Conservation (phyloP, 78 protist genomes). For the Paulinella micropora region DNA sequence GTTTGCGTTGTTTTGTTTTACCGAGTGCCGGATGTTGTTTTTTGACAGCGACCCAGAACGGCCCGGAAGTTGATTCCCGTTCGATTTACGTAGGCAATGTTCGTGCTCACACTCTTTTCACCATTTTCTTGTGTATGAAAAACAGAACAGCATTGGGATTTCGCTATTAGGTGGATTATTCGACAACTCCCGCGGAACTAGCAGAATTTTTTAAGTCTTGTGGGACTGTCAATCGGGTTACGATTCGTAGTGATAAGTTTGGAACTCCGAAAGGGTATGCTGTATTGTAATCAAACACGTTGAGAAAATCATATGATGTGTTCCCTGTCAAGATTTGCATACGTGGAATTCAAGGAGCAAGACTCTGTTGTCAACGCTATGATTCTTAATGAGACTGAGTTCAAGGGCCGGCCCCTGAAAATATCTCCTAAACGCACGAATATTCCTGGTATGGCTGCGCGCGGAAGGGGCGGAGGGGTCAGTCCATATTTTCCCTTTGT, state of each 20-base stretch:
- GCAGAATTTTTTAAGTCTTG: constrained; percentile 5
- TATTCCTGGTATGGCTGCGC: no score
- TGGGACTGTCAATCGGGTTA: constrained; percentile 14
- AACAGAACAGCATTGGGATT: no score
- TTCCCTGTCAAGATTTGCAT: not conserved
- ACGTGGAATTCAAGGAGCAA: not conserved
- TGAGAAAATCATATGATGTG: not conserved
- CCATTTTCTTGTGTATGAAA: no score
- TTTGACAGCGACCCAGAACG: not conserved
- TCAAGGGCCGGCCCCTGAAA: constrained; percentile 1
- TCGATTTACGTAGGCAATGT: constrained; percentile 17
- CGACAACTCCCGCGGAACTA: not conserved
- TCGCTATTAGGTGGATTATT: no score
- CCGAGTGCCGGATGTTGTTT: no score
- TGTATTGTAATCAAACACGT: not conserved
- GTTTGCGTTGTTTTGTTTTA: no score
- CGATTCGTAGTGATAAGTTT: not conserved
- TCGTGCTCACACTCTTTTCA: no score
- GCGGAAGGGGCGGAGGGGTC: no score
- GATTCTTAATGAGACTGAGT: not conserved
- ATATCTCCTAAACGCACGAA: no score
- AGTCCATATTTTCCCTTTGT: no score
- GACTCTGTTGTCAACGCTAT: not conserved
- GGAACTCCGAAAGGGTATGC: constrained; percentile 9
- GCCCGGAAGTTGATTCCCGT: not conserved